These are phyloP conservation scores for Neurospora cerealis DNA, from an alignment of 495 filamentous ascomycete genomes.

Conservation along the genomic window DNA sequence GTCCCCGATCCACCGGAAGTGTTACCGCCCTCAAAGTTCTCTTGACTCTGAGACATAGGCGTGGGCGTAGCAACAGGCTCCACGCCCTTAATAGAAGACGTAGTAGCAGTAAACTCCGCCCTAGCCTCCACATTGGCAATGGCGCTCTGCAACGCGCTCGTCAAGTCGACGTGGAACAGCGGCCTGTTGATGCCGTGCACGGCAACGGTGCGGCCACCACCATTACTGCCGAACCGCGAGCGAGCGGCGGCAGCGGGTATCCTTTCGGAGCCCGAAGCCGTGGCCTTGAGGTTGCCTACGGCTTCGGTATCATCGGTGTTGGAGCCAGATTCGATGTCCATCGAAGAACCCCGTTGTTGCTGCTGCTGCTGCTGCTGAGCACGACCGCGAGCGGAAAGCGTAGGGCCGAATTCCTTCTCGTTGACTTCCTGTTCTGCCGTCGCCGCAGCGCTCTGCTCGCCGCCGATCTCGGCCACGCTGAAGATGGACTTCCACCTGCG, in stretches of 20 bases:
- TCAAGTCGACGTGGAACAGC: conserved; percentile 91
- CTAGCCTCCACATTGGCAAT: conserved; percentile 62
- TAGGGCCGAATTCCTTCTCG: conserved; percentile 38
- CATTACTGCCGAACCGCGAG: conserved; percentile 1
- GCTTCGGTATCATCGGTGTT: neutral
- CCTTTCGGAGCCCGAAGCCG: neutral
- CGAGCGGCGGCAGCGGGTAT: neutral
- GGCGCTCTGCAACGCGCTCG: conserved; percentile 82
- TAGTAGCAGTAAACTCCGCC: neutral
- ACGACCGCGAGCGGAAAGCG: neutral
- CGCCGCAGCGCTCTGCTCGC: conserved; percentile 54
- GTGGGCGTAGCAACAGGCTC: neutral
- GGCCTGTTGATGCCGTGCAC: conserved; percentile 82
- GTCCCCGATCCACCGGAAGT: neutral
- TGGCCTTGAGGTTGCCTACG: neutral
- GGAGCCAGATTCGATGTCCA: neutral
- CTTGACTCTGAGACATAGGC: neutral
- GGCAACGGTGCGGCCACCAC: conserved; percentile 35
- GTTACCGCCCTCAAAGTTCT: neutral
- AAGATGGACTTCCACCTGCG: conserved; percentile 93
- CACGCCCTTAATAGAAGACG: neutral
- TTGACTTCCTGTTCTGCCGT: conserved; percentile 45
- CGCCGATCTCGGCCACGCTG: conserved; percentile 83
- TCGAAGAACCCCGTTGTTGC: neutral
- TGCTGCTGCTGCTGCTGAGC: neutral